Percentiles rank a stretch among this genome's conserved stretches.
phyloP scores from a whole-genome alignment of 2,329 filamentous ascomycete species.

The Corinectria fuckeliana region DNA sequence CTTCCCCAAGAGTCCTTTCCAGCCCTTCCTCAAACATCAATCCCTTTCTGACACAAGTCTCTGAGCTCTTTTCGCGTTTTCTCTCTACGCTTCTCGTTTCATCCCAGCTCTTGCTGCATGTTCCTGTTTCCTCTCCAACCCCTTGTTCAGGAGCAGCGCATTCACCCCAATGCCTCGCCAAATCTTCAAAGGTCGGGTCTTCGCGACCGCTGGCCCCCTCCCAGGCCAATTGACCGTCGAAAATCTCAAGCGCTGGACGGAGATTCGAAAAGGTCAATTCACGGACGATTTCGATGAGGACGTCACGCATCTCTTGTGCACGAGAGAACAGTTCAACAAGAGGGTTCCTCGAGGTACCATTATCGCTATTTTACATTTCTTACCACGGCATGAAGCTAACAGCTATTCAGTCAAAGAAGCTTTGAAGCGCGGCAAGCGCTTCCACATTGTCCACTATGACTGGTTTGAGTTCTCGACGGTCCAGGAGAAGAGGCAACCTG shows the following conservation, averaged over 20 bases:
- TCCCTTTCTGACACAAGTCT: neutral
- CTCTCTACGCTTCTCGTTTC: neutral
- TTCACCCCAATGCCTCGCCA: constrained; percentile 39
- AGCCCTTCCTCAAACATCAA: neutral
- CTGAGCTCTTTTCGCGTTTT: neutral
- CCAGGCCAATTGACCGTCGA: constrained; percentile 54
- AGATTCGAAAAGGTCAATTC: constrained; percentile 66
- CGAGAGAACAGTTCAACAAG: constrained; percentile 64
- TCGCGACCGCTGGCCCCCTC: constrained; percentile 67
- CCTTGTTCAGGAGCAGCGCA: neutral
- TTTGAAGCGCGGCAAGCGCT: constrained; percentile 42
- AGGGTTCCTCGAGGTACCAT: constrained; percentile 45
- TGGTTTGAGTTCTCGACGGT: constrained; percentile 59
- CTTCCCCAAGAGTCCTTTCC: neutral
- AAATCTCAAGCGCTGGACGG: constrained; percentile 71
- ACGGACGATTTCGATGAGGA: constrained; percentile 54
- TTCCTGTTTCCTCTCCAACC: neutral
- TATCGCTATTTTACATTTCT: neutral
- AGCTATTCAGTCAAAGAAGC: constrained; percentile 45
- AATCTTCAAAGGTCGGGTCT: constrained; percentile 59
- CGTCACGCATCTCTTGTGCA: constrained; percentile 78
- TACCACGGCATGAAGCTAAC: neutral
- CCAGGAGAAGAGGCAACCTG: constrained; percentile 40
- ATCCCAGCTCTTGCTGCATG: neutral
- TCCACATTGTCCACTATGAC: constrained; percentile 55